Base-by-base conservation (phyloP, 2,329 filamentous ascomycete genomes). In the Colletotrichum horii region DNA sequence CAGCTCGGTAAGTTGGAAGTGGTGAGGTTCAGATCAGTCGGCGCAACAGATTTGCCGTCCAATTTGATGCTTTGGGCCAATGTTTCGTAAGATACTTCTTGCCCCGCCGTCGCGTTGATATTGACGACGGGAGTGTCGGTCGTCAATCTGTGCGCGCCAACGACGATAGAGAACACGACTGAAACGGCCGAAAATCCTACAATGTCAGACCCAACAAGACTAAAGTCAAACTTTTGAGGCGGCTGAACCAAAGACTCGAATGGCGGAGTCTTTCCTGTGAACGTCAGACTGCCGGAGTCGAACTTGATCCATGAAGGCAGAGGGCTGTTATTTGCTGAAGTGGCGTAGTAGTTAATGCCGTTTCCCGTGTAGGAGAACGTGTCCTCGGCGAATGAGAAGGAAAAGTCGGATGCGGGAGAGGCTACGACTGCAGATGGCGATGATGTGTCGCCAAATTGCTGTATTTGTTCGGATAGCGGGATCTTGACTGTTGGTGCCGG, bases 281-380 rank as follows among this genome's bases (percentile, higher is more conserved):
- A 97, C 1, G 88, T 89, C 52, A 98, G 85, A 1, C 84, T 87
- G 3, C 82, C 82, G 1, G 89, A 81, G 78, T 97, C 90, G 80
- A 98, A 98, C n/a, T 86, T 86, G 60, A 98, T 87, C 96, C 96
- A 98, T 1, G 95, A 93, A 24, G 96, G 96, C 43, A 98, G 86
- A 43, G 96, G 95, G n/a, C 94, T 94, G 80, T 94, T 94, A 80
- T 96, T 91, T 7, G 88, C 88, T 6, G 94, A 94, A 4, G 94
- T 92, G 11, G 95, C 94, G 81, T 97, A 96, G 83, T 96, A 98
- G 74, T 92, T 91, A 66, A 93, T 88, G 19, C 84, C 85, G 12
- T 86, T 84, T 4, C 84, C 83, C 5, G 87, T 85, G 56, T 89
- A 84, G n/a, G 86, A 86, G 82, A 98, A 98, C 0, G 93, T 95